Evolutionary conservation across 2,329 filamentous ascomycete species (phyloP).

Genomic region (Trichoderma sp.): DNA sequence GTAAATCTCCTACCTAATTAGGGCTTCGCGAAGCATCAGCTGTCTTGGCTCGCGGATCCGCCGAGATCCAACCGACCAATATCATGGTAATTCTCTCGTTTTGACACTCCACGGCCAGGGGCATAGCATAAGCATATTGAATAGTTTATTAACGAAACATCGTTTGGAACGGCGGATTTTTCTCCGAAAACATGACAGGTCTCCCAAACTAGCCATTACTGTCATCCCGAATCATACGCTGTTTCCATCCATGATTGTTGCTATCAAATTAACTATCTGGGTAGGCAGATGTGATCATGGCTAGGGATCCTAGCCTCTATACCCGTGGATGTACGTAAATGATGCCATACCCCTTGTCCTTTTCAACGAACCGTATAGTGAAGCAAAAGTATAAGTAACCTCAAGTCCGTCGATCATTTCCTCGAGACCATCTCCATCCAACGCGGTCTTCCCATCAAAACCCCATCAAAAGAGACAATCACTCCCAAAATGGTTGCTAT

Average conservation of each 20-base stretch:
- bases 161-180: background rate
- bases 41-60: conserved; percentile 1
- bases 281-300: background rate
- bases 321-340: background rate
- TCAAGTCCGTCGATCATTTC: background rate
- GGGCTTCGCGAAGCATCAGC: background rate
- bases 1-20: background rate
- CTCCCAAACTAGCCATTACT: background rate
- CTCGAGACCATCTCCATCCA: background rate
- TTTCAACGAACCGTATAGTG: too few species aligned
- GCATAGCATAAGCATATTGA: background rate
- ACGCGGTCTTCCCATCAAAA: background rate
- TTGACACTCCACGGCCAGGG: background rate
- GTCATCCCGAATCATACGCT: background rate
- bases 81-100: background rate
- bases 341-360: background rate
- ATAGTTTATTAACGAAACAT: background rate
- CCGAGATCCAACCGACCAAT: conserved; percentile 19
- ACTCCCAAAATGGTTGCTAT: conserved; percentile 18
- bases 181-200: background rate
- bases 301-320: background rate
- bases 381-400: conserved; percentile 10
- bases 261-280: background rate
- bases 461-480: background rate
- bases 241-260: background rate